Evolutionary conservation across 2,329 filamentous ascomycete genomes (phyloP).

Genomic region (Pseudocercospora crystallina): DNA sequence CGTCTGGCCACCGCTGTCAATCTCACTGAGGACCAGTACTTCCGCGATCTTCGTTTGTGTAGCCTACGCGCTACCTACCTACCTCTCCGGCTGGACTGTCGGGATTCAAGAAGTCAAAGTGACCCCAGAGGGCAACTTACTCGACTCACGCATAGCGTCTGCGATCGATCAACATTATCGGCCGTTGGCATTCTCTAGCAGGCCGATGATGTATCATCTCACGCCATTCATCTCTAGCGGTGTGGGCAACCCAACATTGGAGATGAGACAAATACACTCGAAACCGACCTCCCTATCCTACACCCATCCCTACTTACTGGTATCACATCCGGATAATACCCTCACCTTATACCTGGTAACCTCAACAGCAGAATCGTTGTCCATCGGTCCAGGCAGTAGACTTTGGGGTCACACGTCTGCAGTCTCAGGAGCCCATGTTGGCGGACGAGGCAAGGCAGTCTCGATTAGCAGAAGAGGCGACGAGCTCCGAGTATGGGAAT

Average conservation of each 20-base stretch:
- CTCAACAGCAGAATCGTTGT: slow-evolving; percentile 64
- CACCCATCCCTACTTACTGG: slow-evolving; percentile 78
- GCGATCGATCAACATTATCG: slow-evolving; percentile 52
- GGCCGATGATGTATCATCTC: slow-evolving; percentile 31
- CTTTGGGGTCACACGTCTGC: slow-evolving; percentile 92
- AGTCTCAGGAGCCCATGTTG: slow-evolving; percentile 82
- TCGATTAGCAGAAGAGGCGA: slow-evolving; percentile 80
- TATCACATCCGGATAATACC: slow-evolving; percentile 83
- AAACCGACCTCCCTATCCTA: slow-evolving; percentile 55
- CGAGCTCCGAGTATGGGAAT: slow-evolving; percentile 75
- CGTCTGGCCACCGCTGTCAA: slow-evolving; percentile 71
- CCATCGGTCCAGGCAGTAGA: slow-evolving; percentile 70
- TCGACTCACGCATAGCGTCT: slow-evolving; percentile 52
- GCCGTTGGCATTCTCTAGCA: slow-evolving; percentile 35
- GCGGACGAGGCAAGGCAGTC: slow-evolving; percentile 80
- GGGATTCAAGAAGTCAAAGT: slow-evolving; percentile 88
- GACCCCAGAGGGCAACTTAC: slow-evolving; percentile 46
- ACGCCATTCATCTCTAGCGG: slow-evolving; percentile 13
- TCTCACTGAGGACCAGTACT: slow-evolving; percentile 73
- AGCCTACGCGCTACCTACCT: slow-evolving; percentile 78
- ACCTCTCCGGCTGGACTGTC: slow-evolving; percentile 78
- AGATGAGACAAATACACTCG: slow-evolving; percentile 36
- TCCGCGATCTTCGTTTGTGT: slow-evolving; percentile 74
- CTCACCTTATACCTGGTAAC: slow-evolving; percentile 78
- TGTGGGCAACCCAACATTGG: slow-evolving; percentile 15